Evolutionary conservation across 192 early-diverging fungal genomes (phyloP).

Genomic region (Linnemannia schmuckeri): DNA sequence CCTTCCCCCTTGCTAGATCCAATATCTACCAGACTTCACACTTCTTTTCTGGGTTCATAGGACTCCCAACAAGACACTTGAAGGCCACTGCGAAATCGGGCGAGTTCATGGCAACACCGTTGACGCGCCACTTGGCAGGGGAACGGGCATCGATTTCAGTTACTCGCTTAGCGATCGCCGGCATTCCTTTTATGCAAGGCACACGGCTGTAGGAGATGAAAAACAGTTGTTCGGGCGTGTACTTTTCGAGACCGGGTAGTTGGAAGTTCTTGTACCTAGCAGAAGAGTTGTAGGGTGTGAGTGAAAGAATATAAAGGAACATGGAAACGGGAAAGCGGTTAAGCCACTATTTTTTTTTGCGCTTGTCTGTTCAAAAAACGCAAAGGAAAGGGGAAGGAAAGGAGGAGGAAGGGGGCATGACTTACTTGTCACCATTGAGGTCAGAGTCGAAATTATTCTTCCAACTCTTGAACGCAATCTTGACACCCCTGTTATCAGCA

Average conservation of each 20-base stretch:
- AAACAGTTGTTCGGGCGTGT: conserved; percentile 72
- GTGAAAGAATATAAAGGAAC: too few relatives aligned
- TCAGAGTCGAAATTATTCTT: conserved; percentile 8
- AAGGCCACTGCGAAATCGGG: conserved; percentile 74
- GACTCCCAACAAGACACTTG: conserved; percentile 63
- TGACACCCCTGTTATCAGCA: conserved; percentile 78
- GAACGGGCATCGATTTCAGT: conserved; percentile 67
- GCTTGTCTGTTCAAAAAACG: conserved; percentile 9
- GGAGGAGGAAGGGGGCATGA: too few relatives aligned
- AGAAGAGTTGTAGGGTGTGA: too few relatives aligned
- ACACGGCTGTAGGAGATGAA: conserved; percentile 72
- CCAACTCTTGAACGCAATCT: conserved; percentile 62
- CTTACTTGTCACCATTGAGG: conserved; percentile 45
- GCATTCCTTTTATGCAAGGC: conserved; percentile 65
- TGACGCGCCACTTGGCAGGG: conserved; percentile 72
- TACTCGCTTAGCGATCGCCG: conserved; percentile 18
- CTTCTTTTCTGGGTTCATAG: conserved; percentile 76
- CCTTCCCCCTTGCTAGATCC: too few relatives aligned
- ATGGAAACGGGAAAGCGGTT: too few relatives aligned
- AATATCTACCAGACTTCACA: conserved; percentile 45
- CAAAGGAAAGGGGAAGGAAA: conserved; percentile 50
- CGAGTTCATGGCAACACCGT: conserved; percentile 75
- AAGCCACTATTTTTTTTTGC: too few relatives aligned
- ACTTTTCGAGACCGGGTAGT: conserved; percentile 63
- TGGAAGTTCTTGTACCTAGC: conserved; percentile 19